phyloP scores from a whole-genome alignment of 805 yeast genomes.

The Saccharomycopsis javanensis region DNA sequence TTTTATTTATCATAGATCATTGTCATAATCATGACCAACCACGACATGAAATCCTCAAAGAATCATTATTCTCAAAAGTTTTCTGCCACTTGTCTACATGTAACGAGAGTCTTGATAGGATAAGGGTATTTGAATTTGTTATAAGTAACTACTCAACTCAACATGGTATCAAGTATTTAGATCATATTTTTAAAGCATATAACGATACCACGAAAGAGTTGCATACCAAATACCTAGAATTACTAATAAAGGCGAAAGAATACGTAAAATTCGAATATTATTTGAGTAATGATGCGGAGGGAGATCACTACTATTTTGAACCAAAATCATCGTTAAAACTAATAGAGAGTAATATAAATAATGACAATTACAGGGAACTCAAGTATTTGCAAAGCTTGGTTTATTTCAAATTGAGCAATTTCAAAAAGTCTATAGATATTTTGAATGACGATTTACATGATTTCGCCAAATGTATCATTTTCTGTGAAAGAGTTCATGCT shows the following conservation, averaged over 20 bases:
- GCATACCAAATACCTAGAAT: slow-evolving; percentile 35
- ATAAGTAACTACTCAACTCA: slow-evolving; percentile 22
- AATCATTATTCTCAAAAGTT: slow-evolving; percentile 28
- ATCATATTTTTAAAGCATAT: slow-evolving; percentile 37
- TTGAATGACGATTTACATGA: slow-evolving; percentile 49
- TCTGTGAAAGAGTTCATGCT: slow-evolving; percentile 40
- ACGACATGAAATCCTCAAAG: slow-evolving; percentile 29
- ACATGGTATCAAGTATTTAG: slow-evolving; percentile 40
- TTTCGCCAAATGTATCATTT: slow-evolving; percentile 46
- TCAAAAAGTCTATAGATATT: slow-evolving; percentile 53
- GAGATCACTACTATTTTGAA: slow-evolving; percentile 15
- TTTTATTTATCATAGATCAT: slow-evolving; percentile 49
- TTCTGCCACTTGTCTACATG: slow-evolving; percentile 59
- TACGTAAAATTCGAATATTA: not conserved
- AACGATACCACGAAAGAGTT: slow-evolving; percentile 30
- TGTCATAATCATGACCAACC: slow-evolving; percentile 40
- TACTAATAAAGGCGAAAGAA: slow-evolving; percentile 29
- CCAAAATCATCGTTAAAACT: slow-evolving; percentile 25
- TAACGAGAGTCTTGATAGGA: slow-evolving; percentile 47
- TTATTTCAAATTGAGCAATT: slow-evolving; percentile 48
- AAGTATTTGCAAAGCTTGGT: slow-evolving; percentile 45
- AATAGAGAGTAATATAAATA: slow-evolving; percentile 21
- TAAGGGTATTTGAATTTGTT: slow-evolving; percentile 46
- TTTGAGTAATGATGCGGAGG: slow-evolving; percentile 19
- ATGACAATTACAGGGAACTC: slow-evolving; percentile 8